Evolutionary conservation across 2,329 filamentous ascomycete genomes (phyloP).

Genomic region (Trichoderma sp.): DNA sequence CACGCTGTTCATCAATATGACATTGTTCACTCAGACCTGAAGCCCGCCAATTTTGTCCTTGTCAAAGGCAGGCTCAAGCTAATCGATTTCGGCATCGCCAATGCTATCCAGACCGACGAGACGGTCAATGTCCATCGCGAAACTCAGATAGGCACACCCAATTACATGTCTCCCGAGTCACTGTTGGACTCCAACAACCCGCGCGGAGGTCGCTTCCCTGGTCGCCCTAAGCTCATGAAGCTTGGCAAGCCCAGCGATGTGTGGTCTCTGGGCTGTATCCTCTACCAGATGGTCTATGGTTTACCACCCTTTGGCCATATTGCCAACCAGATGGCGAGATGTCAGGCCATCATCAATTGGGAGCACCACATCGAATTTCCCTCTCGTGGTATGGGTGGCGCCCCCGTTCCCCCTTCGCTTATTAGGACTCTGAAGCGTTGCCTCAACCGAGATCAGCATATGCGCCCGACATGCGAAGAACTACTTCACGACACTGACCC

Average conservation of each 20-base stretch:
- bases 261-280: slow-evolving; percentile 93
- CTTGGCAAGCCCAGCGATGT: slow-evolving; percentile 94
- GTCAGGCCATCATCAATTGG: slow-evolving; percentile 83
- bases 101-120: slow-evolving; percentile 92
- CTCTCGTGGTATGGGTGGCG: slow-evolving; percentile 66
- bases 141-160: slow-evolving; percentile 91
- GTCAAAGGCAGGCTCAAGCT: slow-evolving; percentile 89
- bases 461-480: slow-evolving; percentile 65
- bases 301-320: slow-evolving; percentile 94
- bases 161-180: slow-evolving; percentile 97
- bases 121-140: slow-evolving; percentile 98
- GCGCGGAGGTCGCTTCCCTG: slow-evolving; percentile 46
- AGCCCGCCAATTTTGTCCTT: slow-evolving; percentile 95
- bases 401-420: slow-evolving; percentile 59
- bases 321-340: slow-evolving; percentile 79
- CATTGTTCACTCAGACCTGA: slow-evolving; percentile 95
- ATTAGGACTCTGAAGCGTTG: slow-evolving; percentile 64
- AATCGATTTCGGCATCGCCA: slow-evolving; percentile 98
- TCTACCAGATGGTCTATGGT: slow-evolving; percentile 99
- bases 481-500: slow-evolving; percentile 60
- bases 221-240: slow-evolving; percentile 78
- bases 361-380: slow-evolving; percentile 73
- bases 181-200: slow-evolving; percentile 81
- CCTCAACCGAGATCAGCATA: slow-evolving; percentile 61
- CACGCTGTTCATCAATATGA: slow-evolving; percentile 85